Evolutionary conservation across 2,329 filamentous ascomycete species (phyloP).

Genomic region (Colletotrichum shisoi): DNA sequence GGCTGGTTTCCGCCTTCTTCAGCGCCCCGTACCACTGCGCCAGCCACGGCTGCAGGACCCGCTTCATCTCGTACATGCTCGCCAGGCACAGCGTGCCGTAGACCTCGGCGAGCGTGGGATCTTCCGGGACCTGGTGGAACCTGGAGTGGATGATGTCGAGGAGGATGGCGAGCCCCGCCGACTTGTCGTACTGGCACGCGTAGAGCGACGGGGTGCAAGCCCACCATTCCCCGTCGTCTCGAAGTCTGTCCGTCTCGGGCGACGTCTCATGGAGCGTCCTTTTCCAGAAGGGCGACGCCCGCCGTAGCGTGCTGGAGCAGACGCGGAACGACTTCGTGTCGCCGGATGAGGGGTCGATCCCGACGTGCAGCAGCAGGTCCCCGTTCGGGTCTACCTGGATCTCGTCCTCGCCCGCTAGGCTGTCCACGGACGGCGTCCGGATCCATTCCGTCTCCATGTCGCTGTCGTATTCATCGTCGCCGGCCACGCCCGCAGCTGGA

Average conservation of each 20-base stretch:
- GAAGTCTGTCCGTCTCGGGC: background rate
- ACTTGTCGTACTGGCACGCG: conserved; percentile 28
- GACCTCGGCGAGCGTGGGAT: conserved; percentile 9
- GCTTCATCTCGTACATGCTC: conserved; percentile 32
- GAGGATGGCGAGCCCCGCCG: conserved; percentile 18
- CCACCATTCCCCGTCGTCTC: conserved; percentile 10
- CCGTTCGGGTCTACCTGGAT: conserved; percentile 27
- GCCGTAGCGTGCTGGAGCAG: conserved; percentile 24
- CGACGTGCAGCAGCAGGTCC: conserved; percentile 17
- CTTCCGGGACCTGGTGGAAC: conserved; percentile 17
- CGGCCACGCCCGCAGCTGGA: background rate
- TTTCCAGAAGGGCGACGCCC: conserved; percentile 34
- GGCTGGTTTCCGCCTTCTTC: background rate
- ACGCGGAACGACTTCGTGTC: conserved; percentile 21
- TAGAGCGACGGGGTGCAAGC: conserved; percentile 15
- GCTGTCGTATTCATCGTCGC: conserved; percentile 8
- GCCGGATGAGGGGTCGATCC: conserved; percentile 3
- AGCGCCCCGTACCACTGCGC: conserved; percentile 17
- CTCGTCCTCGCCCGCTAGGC: conserved; percentile 18
- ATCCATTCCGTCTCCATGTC: conserved; percentile 33
- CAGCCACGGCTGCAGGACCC: conserved; percentile 33
- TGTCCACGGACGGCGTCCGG: conserved; percentile 21
- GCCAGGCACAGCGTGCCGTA: conserved; percentile 27
- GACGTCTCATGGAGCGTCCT: conserved; percentile 15
- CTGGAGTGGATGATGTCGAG: conserved; percentile 30